Percentiles rank a stretch among this genome's conserved stretches.
These are phyloP conservation scores for Datura wrightii DNA, from an alignment of 257 asterid genomes.

Conservation along the genomic window DNA sequence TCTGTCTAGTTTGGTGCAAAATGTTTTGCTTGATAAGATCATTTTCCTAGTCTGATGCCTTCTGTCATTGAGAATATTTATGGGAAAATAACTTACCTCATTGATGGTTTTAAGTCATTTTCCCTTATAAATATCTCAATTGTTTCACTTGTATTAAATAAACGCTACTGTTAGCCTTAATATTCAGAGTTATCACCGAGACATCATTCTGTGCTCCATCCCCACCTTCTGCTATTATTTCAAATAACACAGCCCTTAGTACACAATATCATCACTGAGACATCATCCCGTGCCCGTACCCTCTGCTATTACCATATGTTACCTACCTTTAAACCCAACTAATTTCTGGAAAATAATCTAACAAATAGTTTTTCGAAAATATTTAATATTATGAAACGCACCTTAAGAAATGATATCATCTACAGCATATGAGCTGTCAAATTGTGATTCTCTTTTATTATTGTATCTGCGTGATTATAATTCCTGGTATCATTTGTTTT, in stretches of 20 bases:
- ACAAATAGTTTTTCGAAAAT: not conserved
- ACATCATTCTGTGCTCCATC: not conserved
- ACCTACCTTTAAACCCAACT: not conserved
- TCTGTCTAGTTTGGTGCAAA: not conserved
- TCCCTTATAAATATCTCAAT: not conserved
- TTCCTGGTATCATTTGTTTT: not conserved
- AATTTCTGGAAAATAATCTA: not conserved
- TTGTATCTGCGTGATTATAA: not conserved
- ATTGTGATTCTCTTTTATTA: not conserved
- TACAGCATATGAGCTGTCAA: not conserved
- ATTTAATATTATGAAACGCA: not conserved
- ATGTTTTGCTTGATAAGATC: not conserved
- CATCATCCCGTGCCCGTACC: not conserved
- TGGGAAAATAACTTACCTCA: not conserved
- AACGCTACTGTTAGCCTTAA: not conserved
- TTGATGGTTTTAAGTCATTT: not conserved
- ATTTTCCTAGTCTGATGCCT: not conserved
- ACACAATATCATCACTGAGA: not conserved
- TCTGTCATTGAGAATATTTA: not conserved
- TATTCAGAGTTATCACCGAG: not conserved
- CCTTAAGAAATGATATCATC: slow-evolving; percentile 1
- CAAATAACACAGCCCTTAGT: not conserved
- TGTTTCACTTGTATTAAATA: not conserved
- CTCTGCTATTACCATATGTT: slow-evolving; percentile 24
- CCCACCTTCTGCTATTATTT: not conserved